A percentile compares a stretch with the other conserved stretches of the same genome.
Evolutionary conservation across 257 asterid genomes (phyloP).

Genomic region (Primulina eburnea): DNA sequence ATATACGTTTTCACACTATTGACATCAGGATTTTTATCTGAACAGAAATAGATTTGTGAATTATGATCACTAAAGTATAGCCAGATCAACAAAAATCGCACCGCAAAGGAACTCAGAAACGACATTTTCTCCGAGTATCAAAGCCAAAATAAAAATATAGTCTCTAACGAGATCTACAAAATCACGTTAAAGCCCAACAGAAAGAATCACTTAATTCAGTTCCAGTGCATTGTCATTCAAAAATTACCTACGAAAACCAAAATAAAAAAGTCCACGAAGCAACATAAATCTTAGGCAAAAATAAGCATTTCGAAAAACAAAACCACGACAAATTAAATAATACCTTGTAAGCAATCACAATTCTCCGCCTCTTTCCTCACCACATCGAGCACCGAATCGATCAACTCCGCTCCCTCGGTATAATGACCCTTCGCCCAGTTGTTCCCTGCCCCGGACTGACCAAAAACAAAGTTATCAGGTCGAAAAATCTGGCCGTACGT

Average conservation of each 20-base stretch:
- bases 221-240: too few relatives aligned
- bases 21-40: too few relatives aligned
- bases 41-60: background rate
- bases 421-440: constrained; percentile 82
- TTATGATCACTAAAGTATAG: background rate
- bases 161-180: background rate
- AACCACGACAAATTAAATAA: background rate
- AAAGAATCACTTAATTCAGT: background rate
- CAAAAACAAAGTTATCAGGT: constrained; percentile 66
- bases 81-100: constrained; percentile 27
- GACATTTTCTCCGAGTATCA: background rate
- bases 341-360: constrained; percentile 77
- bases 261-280: background rate
- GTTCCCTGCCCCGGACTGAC: constrained; percentile 77
- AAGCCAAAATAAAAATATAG: background rate
- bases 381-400: constrained; percentile 75
- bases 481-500: constrained; percentile 39
- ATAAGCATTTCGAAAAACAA: background rate
- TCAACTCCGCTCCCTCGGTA: constrained; percentile 76
- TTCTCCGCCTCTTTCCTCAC: constrained; percentile 80
- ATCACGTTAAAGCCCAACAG: background rate
- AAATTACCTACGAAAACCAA: too few relatives aligned
- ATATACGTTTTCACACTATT: too few relatives aligned
- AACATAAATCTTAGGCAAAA: background rate
- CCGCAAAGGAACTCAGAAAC: background rate